These are phyloP conservation scores for Aspergillus sp. DNA, from an alignment of 2,329 filamentous ascomycete genomes.

Conservation along the genomic window DNA sequence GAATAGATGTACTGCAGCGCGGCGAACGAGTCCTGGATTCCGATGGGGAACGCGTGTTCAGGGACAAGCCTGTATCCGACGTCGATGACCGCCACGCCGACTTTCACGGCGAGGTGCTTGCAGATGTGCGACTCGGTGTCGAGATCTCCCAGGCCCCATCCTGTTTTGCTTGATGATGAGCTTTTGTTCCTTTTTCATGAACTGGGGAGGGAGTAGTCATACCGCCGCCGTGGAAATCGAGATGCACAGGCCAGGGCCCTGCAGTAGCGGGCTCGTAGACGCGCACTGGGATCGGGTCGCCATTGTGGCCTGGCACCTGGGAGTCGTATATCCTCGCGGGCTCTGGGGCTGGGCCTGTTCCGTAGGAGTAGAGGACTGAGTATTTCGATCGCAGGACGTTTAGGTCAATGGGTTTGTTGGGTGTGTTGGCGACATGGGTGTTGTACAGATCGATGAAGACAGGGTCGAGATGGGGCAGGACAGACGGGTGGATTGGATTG, in stretches of 20 bases:
- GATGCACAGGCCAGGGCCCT: constrained; percentile 48
- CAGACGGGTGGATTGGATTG: constrained; percentile 51
- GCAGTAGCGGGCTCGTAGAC: constrained; percentile 46
- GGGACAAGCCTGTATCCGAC: constrained; percentile 55
- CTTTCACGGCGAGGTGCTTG: constrained; percentile 46
- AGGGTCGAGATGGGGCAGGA: constrained; percentile 49
- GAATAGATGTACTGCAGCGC: constrained; percentile 43
- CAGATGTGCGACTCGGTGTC: background rate
- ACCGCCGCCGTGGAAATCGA: constrained; percentile 52
- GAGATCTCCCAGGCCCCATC: constrained; percentile 51
- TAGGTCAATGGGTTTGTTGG: constrained; percentile 43
- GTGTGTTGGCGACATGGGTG: constrained; percentile 44
- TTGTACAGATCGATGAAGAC: constrained; percentile 52
- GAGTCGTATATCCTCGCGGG: constrained; percentile 43
- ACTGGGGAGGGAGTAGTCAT: constrained; percentile 34
- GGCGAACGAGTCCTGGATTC: constrained; percentile 51
- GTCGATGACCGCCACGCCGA: constrained; percentile 50
- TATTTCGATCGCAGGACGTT: constrained; percentile 42
- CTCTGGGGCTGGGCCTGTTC: constrained; percentile 44
- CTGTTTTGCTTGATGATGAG: constrained; percentile 21
- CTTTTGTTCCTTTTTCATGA: too few species aligned
- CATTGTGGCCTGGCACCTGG: constrained; percentile 34
- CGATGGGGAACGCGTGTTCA: constrained; percentile 51
- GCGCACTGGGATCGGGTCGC: constrained; percentile 37
- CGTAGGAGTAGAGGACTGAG: constrained; percentile 48